Base-by-base conservation (phyloP, 768 basidiomycete species). In the Lactarius vividus region DNA sequence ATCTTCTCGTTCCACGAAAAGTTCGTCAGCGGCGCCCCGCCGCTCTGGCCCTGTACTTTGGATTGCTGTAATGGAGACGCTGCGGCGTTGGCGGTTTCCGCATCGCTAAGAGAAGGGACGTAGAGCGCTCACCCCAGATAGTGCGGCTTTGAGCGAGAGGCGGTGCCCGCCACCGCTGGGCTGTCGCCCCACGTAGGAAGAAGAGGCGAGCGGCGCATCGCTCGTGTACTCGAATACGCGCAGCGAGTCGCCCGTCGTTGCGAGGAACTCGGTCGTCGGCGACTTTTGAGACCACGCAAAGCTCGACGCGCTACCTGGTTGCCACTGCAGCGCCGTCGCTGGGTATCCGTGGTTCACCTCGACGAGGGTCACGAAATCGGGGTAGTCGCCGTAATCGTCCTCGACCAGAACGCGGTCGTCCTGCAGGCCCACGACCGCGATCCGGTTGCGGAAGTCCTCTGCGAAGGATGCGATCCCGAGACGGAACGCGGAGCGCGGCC, bases 1-100 rank as follows among this genome's bases (percentile, higher is more conserved):
- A 89, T 83, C 73, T 95, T 91, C 72, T 94, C 88, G 74, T 97
- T 98, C 97, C 97, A 99, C 0, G 95, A 95, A 77, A 99, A 97
- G 75, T 90, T 94, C 15, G 97, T 99, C 68, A 98, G 78, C 1
- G 97, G 97, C 4, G 97, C 95, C 4, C 89, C 90, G 35, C 86
- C 87, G 56, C 85, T 85, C 72, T 90, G 87, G 70, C 83, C 88
- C 72, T 96, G 94, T 9, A 92, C 87, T 82, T 98, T 98, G 54
- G 91, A 91, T 86, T 96, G 88, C 87, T 88, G 71, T 23, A 26
- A 61, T 2, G 59, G 26, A 37, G 56, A 18, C 16, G 23, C n/a
- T 42, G 15, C 26, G 37, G 37, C 26, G 37, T 61, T 40, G 59
- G 52, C 20, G 64, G 62, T 60, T 71, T 46, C 62, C 65, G 16